Base-by-base conservation (phyloP, 1,139 yeast genomes). In the Kurtzmaniella quercitrusa region DNA sequence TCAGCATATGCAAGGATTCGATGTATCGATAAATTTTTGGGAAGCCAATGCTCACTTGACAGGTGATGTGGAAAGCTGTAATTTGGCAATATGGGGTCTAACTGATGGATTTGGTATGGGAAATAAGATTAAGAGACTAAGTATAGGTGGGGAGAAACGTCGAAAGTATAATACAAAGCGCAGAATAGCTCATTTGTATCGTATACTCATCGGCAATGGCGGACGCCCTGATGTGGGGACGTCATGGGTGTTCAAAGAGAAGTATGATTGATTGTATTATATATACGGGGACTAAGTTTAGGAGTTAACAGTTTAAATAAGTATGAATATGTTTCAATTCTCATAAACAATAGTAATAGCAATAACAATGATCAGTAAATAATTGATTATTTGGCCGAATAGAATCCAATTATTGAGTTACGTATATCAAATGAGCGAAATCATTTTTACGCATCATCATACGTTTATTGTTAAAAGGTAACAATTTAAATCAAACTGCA, bases 11-110 rank as follows among this genome's bases (percentile, higher is more conserved):
- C 49, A 50, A 21, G 50, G 49, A 21, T 45, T 43, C 41, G 51
- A 57, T 36, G 45, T 46, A 11, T 54, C 61, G 2, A 51, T 57
- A 3, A 56, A 57, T 38, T 41, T 54, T n/a, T 59, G 60, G 59
- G 63, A 59, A 40, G 28, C 54, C 14, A 53, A 53, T 34, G 50
- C 55, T n/a, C 59, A 58, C 38, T 38, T 59, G 18, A 53, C 62
- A 1, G 45, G 42, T 11, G 57, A 53, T 34, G 26, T 45, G 7
- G 57, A 53, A 34, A 51, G 56, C 45, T 59, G 62, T 18, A 44
- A 49, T 30, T 48, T 57, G 52, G 62, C 63, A 1, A 52, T 51
- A 3, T 45, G 56, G 49, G 62, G 63, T 5, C 45, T 59, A 17
- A 47, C 50, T 8, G 52, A 54, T 39, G 63, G 63, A 0, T 57